Base-by-base conservation (phyloP, 345 rosid species). In the Raphanus raphanistrum region DNA sequence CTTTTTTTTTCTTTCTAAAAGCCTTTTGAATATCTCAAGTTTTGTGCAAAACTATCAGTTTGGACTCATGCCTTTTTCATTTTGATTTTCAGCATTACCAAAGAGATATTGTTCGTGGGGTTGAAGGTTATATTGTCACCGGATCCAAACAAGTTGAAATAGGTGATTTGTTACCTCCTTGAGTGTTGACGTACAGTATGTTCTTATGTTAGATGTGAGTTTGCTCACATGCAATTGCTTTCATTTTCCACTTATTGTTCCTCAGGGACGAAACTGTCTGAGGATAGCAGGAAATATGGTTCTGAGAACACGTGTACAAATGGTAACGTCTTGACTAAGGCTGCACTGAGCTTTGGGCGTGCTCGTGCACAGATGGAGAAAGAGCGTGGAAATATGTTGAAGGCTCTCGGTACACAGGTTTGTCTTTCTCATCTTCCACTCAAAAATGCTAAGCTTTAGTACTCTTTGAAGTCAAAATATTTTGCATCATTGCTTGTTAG, bases 111-210 rank as follows among this genome's bases (percentile, higher is more conserved):
- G 97, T 94, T 29, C 98, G 98, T 52, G 98, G 98, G 38, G 98
- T 92, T 15, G 98, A 94, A 88, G 98, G 98, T 63, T 88, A 92
- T 82, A 89, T 94, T 13, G 92, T 90, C 63, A 88, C 91, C 0
- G 98, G 98, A 36, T 87, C 97, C 29, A 94, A 92, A 80, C 98
- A 90, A 86, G 97, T 94, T 79, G 98, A 94, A 80, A 92, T 94
- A 80, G 98, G 98, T 88, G 70, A 85, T 74, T 74, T 60, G 17
- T 63, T 71, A 67, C 64, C 33, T 5, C 59, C 38, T 76, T 71
- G 57, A 52, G 63, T 66, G 16, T 76, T 16, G 17, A 16, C 10
- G 29, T 57, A 10, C 7, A 28, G 61, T 54, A 2, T 54, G 36
- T 54, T 21, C 3, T 63, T 48, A 64, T 36, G 3, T 63, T 45